Evolutionary conservation across 2,329 filamentous ascomycete species (phyloP).

Genomic region (Shiraia sp.): DNA sequence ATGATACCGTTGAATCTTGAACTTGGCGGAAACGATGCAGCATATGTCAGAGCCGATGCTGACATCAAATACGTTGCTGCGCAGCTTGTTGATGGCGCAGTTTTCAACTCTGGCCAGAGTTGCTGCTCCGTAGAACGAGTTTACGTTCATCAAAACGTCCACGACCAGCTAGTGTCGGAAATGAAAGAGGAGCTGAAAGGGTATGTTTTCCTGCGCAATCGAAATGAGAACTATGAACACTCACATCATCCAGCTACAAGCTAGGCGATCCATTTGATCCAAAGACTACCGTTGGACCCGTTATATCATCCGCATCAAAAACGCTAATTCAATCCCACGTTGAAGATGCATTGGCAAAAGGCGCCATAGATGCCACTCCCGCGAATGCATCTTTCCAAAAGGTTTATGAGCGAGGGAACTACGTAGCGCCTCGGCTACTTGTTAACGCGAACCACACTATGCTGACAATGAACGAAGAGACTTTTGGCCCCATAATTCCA

Average conservation of each 20-base stretch:
- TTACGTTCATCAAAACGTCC: background rate
- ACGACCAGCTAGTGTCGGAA: background rate
- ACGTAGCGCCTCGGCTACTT: background rate
- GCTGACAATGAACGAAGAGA: background rate
- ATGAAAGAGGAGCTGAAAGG: background rate
- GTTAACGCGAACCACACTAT: background rate
- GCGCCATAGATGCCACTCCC: background rate
- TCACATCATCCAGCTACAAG: too few relatives aligned
- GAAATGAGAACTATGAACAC: too few relatives aligned
- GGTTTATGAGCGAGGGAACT: background rate
- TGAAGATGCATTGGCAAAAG: background rate
- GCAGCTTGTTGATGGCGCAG: background rate
- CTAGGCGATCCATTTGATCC: background rate
- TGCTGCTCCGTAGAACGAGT: background rate
- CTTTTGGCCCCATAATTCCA: background rate
- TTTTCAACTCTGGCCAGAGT: background rate
- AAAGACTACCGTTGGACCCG: background rate
- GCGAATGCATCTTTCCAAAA: background rate
- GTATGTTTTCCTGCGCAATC: background rate
- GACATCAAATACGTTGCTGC: background rate
- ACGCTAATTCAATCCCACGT: background rate
- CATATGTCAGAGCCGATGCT: background rate
- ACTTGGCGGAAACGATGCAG: background rate
- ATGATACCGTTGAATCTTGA: background rate
- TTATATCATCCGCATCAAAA: background rate